phyloP scores from a whole-genome alignment of 1,284 basidiomycete genomes.

The Cryptococcus sp. region DNA sequence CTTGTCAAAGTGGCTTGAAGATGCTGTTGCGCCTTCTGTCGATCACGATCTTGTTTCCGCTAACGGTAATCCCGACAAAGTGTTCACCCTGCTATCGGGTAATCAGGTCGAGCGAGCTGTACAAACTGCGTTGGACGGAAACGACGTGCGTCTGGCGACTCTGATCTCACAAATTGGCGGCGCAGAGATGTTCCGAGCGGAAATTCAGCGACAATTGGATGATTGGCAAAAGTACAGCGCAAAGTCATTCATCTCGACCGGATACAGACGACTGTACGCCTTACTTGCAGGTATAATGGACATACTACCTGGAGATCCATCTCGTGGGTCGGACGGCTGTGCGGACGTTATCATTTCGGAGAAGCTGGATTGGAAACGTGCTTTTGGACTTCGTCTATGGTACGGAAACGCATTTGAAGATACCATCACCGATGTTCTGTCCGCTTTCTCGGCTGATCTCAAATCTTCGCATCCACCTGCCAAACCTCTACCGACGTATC shows the following conservation, averaged over 20 bases:
- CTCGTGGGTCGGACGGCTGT: conserved; percentile 57
- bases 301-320: conserved; percentile 56
- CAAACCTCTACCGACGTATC: conserved; percentile 66
- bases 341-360: conserved; percentile 67
- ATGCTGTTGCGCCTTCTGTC: conserved; percentile 66
- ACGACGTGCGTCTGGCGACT: conserved; percentile 70
- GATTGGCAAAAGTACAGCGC: conserved; percentile 78
- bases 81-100: conserved; percentile 79
- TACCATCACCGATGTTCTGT: conserved; percentile 65
- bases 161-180: conserved; percentile 86
- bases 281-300: conserved; percentile 76
- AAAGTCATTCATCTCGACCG: conserved; percentile 65
- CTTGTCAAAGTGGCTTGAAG: conserved; percentile 79
- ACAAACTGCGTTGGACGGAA: neutral
- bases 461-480: conserved; percentile 48
- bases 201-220: conserved; percentile 71
- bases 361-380: conserved; percentile 90
- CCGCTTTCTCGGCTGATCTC: conserved; percentile 60
- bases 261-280: conserved; percentile 76
- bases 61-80: conserved; percentile 51
- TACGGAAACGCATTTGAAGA: conserved; percentile 72
- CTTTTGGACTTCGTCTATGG: conserved; percentile 89
- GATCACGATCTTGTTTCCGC: conserved; percentile 66
- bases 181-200: conserved; percentile 68
- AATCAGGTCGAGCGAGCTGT: conserved; percentile 52